These are phyloP conservation scores for Leccinum disarticulatum DNA, from an alignment of 768 basidiomycete genomes.

Conservation along the genomic window DNA sequence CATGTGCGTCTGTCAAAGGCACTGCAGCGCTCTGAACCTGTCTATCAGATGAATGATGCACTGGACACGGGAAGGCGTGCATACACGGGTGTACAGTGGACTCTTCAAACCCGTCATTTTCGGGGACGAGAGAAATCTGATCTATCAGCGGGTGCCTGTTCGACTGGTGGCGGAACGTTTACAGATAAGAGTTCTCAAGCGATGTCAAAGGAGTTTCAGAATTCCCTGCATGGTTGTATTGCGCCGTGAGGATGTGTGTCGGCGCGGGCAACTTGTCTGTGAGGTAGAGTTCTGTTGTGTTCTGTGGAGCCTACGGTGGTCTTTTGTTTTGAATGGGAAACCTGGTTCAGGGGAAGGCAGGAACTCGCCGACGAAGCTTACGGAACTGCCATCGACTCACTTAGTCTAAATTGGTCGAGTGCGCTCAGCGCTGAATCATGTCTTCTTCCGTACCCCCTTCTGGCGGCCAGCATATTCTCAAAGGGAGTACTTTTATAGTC, in stretches of 20 bases:
- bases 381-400: constrained; percentile 13
- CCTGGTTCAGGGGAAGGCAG: constrained; percentile 4
- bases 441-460: constrained; percentile 3
- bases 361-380: constrained; percentile 5
- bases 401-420: constrained; percentile 9
- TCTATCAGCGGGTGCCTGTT: constrained; percentile 16
- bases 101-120: constrained; percentile 7
- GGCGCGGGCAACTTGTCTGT: neutral
- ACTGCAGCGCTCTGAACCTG: neutral
- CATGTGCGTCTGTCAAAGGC: constrained; percentile 4
- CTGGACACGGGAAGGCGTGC: constrained; percentile 7
- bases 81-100: neutral
- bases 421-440: neutral
- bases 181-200: constrained; percentile 10
- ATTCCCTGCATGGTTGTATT: constrained; percentile 29
- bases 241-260: constrained; percentile 1
- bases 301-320: neutral
- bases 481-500: neutral
- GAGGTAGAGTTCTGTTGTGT: neutral
- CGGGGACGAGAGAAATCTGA: constrained; percentile 4
- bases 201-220: constrained; percentile 3
- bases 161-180: constrained; percentile 9
- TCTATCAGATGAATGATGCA: constrained; percentile 2
- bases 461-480: neutral
- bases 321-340: constrained; percentile 6